Evolutionary conservation across 2,329 filamentous ascomycete species (phyloP), one percentile per base, ranked within the genome.

Genomic region (Phoma sp.): DNA sequence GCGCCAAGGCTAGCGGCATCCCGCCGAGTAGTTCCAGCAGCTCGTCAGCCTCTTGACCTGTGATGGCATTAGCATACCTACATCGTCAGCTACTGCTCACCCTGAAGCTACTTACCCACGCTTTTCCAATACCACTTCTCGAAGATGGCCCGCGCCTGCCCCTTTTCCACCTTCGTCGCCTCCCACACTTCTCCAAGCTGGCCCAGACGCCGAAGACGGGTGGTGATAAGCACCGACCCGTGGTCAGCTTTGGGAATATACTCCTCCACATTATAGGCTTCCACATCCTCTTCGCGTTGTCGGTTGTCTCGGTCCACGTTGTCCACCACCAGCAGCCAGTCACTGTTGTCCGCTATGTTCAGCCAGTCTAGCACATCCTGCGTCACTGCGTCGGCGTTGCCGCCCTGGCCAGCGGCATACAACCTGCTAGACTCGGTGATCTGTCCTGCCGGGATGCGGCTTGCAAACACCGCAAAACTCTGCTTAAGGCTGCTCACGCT

Each of bases 1-100:
- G 76, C 4, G 78, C 65, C 14, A 83, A 72, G 1, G 80, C 79
- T 25, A 83, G 59, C 62, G 39, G 72, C 11, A 81, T 73, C 4
- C 80, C 77, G 53, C 78, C 74, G 1, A 83, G 74, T 40, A 65
- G 61, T 28, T 62, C 51, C 2, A 68, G 67, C 53, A 80, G 29
- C 47, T 50, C 37, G 15, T 42, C 37, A 5, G n/a, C 38, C 11
- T 39, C 47, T 10, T 32, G 9, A 11, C n/a, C 46, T 49, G 20
- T 42, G 10, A 14, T 17, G 2, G 12, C 14, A 21, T 49, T 6
- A 42, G 29, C 20, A 9, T 20, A 14, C 9, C 18, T 25, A 10
- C 20, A 17, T 72, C 12, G 56, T 15, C 25, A 42, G 11, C 12
- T 5, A 5, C 20, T 18, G 23, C 14, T 10, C 14, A n/a, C n/a